Evolutionary conservation across 192 early-diverging fungal species (phyloP).

Genomic region (Coemansia sp.): DNA sequence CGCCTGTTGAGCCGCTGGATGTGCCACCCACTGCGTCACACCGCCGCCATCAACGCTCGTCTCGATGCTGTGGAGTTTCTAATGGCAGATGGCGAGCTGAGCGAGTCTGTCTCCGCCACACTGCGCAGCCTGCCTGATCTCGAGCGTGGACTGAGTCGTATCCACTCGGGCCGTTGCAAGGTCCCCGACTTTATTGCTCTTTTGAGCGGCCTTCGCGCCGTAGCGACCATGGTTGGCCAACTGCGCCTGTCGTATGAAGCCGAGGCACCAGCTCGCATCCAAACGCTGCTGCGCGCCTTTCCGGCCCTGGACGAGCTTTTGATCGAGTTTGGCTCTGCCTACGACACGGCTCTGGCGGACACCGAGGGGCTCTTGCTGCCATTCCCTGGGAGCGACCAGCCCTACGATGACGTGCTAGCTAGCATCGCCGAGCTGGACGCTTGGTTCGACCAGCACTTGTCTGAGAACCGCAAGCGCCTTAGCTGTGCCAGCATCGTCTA

Average conservation of each 20-base stretch:
- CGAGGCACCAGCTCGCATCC: slow-evolving; percentile 22
- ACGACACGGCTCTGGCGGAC: slow-evolving; percentile 68
- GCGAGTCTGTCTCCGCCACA: slow-evolving; percentile 53
- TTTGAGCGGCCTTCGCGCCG: slow-evolving; percentile 62
- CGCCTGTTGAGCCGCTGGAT: slow-evolving; percentile 80
- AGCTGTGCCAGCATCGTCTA: slow-evolving; percentile 74
- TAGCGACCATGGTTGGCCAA: slow-evolving; percentile 24
- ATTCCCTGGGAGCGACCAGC: slow-evolving; percentile 71
- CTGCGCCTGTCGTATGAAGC: slow-evolving; percentile 14
- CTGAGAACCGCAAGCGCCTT: slow-evolving; percentile 65
- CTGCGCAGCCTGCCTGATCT: slow-evolving; percentile 75
- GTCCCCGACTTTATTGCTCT: slow-evolving; percentile 82
- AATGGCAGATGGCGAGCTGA: slow-evolving; percentile 55
- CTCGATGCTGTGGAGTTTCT: slow-evolving; percentile 91
- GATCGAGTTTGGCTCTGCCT: slow-evolving; percentile 72
- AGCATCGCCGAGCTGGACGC: slow-evolving; percentile 64
- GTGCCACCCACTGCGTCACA: slow-evolving; percentile 81
- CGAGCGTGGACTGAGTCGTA: slow-evolving; percentile 87
- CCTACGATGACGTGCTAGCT: slow-evolving; percentile 73
- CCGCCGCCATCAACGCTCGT: slow-evolving; percentile 74
- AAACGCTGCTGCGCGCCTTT: slow-evolving; percentile 50
- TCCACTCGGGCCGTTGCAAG: slow-evolving; percentile 84
- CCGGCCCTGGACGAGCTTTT: slow-evolving; percentile 67
- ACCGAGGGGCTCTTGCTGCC: slow-evolving; percentile 68
- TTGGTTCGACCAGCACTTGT: slow-evolving; percentile 69